Percentiles rank a stretch among this genome's conserved stretches.
Conservation (phyloP, 164 flowering plant species). For the Macadamia tetraphylla region DNA sequence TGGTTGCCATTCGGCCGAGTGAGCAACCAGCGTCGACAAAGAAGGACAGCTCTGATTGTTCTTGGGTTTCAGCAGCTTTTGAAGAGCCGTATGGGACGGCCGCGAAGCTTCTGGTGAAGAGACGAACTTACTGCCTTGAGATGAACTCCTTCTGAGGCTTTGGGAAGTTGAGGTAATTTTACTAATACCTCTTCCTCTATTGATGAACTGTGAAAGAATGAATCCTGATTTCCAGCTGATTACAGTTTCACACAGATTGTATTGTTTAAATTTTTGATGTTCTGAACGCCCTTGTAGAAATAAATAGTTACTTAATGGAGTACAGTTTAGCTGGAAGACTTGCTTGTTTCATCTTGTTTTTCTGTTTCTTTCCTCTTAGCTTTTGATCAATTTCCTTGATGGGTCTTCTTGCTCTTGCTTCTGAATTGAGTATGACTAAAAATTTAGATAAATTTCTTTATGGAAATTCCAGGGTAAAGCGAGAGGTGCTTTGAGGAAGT, state of each 20-base stretch:
- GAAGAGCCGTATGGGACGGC: slow-evolving; percentile 30
- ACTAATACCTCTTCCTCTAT: not conserved
- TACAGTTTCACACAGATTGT: not conserved
- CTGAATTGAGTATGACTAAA: not conserved
- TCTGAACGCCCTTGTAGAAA: no score
- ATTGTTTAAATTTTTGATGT: no score
- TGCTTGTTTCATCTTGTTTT: not conserved
- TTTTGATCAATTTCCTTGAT: not conserved
- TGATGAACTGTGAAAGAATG: not conserved
- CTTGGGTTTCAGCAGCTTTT: slow-evolving; percentile 24
- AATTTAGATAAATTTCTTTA: not conserved
- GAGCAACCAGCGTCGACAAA: slow-evolving; percentile 12
- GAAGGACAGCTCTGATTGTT: slow-evolving; percentile 17
- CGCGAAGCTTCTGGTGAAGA: slow-evolving; percentile 28
- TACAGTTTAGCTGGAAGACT: not conserved
- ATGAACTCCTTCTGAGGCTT: slow-evolving; percentile 5
- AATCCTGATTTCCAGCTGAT: not conserved
- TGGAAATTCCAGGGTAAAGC: not conserved
- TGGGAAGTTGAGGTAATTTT: not conserved
- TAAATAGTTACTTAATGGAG: no score
- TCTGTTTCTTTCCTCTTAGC: not conserved
- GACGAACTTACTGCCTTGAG: slow-evolving; percentile 25
- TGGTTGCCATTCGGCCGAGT: slow-evolving; percentile 28
- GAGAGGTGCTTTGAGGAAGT: not conserved
- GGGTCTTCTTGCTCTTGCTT: not conserved